A percentile compares a stretch with the other conserved stretches of the same genome.
phyloP scores from a whole-genome alignment of 805 yeast species.

The Clavispora phyllophila region DNA sequence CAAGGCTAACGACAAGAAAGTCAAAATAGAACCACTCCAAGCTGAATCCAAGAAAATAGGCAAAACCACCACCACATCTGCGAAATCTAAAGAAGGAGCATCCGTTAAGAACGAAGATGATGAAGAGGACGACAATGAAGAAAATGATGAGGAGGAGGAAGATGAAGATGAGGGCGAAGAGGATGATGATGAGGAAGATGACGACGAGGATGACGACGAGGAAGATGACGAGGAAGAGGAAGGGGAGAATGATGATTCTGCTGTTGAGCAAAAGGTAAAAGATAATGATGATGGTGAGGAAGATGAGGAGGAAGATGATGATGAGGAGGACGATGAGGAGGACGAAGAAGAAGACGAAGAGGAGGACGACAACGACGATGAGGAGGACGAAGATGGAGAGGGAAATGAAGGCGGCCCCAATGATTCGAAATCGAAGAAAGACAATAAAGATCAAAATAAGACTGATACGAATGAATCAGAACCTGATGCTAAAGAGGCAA shows the following conservation, averaged over 20 bases:
- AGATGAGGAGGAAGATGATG: background rate
- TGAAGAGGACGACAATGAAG: background rate
- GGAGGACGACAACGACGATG: constrained; percentile 1
- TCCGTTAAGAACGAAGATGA: background rate
- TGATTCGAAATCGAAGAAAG: background rate
- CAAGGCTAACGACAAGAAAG: background rate
- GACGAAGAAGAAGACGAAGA: background rate
- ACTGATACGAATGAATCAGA: constrained; percentile 3
- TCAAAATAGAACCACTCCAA: background rate
- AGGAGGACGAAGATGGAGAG: background rate
- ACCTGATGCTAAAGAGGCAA: background rate
- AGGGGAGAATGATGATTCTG: constrained; percentile 3
- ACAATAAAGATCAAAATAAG: constrained; percentile 2
- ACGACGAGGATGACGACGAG: background rate
- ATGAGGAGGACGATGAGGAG: constrained; percentile 1
- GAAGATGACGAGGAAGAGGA: background rate
- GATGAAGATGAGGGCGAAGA: background rate
- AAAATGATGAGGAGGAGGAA: background rate
- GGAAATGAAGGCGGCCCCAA: background rate
- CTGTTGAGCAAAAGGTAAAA: constrained; percentile 7
- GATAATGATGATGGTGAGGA: background rate
- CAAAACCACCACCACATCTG: background rate
- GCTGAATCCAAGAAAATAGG: background rate
- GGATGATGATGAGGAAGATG: background rate
- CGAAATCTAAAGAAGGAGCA: background rate